Conservation (phyloP, 441 rosid genomes). For the Euphorbia corollata region DNA sequence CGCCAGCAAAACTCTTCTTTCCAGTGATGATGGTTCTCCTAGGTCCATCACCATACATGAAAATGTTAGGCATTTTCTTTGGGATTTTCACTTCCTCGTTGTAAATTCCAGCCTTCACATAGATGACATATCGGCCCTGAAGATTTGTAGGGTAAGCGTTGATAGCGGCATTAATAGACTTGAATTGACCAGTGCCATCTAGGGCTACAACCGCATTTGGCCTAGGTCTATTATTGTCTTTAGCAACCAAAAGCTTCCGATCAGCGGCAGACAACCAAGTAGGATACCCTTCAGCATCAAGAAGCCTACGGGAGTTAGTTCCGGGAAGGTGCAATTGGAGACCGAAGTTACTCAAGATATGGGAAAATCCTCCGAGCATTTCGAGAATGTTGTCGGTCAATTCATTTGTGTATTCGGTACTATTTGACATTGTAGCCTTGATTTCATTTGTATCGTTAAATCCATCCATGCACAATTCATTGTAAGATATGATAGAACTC, state of each 20-base stretch:
- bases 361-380: conserved; percentile 33
- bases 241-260: conserved; percentile 18
- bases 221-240: neutral
- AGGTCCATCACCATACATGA: conserved; percentile 33
- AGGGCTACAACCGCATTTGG: conserved; percentile 28
- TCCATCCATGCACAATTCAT: conserved; percentile 57
- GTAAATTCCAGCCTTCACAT: conserved; percentile 29
- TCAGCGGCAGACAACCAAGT: conserved; percentile 25
- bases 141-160: conserved; percentile 17
- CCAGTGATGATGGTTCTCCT: conserved; percentile 29
- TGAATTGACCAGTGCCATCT: conserved; percentile 28
- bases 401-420: conserved; percentile 31
- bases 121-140: conserved; percentile 23
- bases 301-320: conserved; percentile 13
- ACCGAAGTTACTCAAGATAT: conserved; percentile 35
- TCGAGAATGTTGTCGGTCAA: conserved; percentile 52
- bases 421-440: conserved; percentile 25
- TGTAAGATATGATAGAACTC: conserved; percentile 53
- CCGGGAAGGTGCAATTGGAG: conserved; percentile 24
- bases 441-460: conserved; percentile 26
- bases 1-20: conserved; percentile 25
- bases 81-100: conserved; percentile 21
- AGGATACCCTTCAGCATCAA: conserved; percentile 22
- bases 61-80: conserved; percentile 19
- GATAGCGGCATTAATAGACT: conserved; percentile 22